Conservation (phyloP, 257 asterid species). For the Solanum piurae region DNA sequence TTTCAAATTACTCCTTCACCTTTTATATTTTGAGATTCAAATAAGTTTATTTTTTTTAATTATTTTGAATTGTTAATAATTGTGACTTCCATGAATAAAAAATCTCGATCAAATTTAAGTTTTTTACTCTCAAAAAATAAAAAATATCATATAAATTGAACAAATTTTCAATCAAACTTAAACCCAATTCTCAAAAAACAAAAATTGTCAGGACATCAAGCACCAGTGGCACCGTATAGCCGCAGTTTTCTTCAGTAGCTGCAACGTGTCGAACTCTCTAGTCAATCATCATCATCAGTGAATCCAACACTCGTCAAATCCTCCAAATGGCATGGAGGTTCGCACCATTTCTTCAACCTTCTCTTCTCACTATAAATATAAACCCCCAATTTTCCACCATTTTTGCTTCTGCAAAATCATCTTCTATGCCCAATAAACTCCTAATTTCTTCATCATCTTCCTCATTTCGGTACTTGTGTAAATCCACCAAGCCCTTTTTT, state of each 20-base stretch:
- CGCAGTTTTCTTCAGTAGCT: not conserved
- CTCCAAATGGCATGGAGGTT: slow-evolving; percentile 10
- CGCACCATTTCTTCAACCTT: not conserved
- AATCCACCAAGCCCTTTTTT: not conserved
- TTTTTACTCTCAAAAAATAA: not conserved
- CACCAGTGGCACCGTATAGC: not conserved
- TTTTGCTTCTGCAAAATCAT: not conserved
- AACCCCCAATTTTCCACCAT: not conserved
- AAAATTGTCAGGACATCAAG: not conserved
- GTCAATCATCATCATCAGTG: not conserved
- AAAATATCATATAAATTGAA: too few species aligned
- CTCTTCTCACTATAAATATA: not conserved
- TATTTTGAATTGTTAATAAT: too few species aligned
- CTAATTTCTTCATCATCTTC: slow-evolving; percentile 11
- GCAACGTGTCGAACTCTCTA: slow-evolving; percentile 9
- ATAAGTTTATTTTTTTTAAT: too few species aligned
- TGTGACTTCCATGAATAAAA: too few species aligned
- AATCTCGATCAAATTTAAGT: too few species aligned
- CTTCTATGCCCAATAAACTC: slow-evolving; percentile 34
- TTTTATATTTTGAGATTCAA: too few species aligned
- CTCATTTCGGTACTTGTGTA: slow-evolving; percentile 3
- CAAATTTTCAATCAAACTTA: too few species aligned
- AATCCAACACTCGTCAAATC: not conserved
- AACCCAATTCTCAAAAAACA: fast-evolving
- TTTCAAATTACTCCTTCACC: not conserved